phyloP scores from a whole-genome alignment of 305 asterid species.

The Solanum hybrid region DNA sequence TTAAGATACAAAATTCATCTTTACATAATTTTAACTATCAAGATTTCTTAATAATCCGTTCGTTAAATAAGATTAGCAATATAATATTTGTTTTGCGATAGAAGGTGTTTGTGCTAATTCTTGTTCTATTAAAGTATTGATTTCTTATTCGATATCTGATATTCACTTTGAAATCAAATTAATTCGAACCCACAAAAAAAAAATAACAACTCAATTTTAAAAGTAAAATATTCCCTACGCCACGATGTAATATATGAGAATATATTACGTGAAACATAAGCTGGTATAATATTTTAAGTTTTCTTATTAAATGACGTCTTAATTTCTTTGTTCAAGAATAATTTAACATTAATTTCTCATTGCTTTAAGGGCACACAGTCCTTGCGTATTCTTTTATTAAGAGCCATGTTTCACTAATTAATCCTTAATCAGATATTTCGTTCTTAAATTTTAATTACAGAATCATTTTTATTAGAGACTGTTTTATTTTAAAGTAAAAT shows the following conservation, averaged over 20 bases:
- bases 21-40: not conserved
- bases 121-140: not conserved
- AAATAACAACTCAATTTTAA: not conserved
- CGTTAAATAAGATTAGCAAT: not conserved
- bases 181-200: not conserved
- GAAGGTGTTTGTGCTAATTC: not conserved
- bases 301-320: not conserved
- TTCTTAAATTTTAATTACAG: rapidly evolving
- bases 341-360: not conserved
- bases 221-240: not conserved
- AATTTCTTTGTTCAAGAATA: not conserved
- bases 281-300: not conserved
- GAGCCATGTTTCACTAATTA: not conserved
- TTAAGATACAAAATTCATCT: not conserved
- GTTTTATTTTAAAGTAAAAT: not conserved
- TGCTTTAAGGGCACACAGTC: not conserved
- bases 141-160: not conserved
- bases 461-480: not conserved
- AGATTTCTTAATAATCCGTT: not conserved
- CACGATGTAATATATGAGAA: not conserved
- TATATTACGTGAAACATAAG: not conserved
- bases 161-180: not conserved
- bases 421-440: not conserved
- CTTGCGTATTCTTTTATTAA: not conserved
- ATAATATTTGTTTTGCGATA: not conserved